These are phyloP conservation scores for Amylocystis lapponica DNA, from an alignment of 768 basidiomycete species.

Conservation along the genomic window DNA sequence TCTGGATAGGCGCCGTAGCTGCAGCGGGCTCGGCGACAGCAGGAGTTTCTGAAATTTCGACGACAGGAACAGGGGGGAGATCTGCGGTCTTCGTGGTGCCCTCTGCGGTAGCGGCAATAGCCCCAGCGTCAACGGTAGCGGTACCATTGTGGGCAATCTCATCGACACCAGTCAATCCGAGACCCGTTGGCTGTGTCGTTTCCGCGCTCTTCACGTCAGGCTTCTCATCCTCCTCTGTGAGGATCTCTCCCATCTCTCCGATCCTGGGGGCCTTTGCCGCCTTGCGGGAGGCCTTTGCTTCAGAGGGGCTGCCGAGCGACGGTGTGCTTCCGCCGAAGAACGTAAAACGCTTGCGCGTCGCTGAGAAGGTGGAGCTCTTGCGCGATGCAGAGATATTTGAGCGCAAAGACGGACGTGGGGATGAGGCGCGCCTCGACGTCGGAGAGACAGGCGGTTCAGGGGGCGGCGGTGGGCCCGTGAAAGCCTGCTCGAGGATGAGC, in stretches of 20 bases:
- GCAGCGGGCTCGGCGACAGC: background rate
- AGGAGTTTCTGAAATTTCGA: background rate
- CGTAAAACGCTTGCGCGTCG: slow-evolving; percentile 59
- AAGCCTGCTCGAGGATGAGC: slow-evolving; percentile 66
- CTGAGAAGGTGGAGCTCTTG: slow-evolving; percentile 37
- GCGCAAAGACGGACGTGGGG: slow-evolving; percentile 24
- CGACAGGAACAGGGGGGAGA: background rate
- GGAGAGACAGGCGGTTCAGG: slow-evolving; percentile 14
- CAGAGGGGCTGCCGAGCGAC: slow-evolving; percentile 10
- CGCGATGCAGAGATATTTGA: slow-evolving; percentile 19
- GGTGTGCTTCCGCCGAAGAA: slow-evolving; percentile 37
- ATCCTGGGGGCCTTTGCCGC: slow-evolving; percentile 32
- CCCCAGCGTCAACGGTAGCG: slow-evolving; percentile 6
- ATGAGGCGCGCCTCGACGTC: slow-evolving; percentile 19
- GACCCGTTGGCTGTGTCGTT: slow-evolving; percentile 1
- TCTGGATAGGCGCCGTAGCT: slow-evolving; percentile 6
- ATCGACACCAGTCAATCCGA: background rate
- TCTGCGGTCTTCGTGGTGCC: background rate
- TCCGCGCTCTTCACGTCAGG: slow-evolving; percentile 7
- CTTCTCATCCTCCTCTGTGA: slow-evolving; percentile 44
- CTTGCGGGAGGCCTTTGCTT: slow-evolving; percentile 16
- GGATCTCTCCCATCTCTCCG: slow-evolving; percentile 69
- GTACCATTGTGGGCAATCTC: background rate
- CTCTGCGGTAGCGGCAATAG: slow-evolving; percentile 9
- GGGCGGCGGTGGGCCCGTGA: slow-evolving; percentile 33